Evolutionary conservation across 1,284 basidiomycete species (phyloP), one percentile per base, ranked within the genome.

Genomic region (Filobasidium uniguttulatum): DNA sequence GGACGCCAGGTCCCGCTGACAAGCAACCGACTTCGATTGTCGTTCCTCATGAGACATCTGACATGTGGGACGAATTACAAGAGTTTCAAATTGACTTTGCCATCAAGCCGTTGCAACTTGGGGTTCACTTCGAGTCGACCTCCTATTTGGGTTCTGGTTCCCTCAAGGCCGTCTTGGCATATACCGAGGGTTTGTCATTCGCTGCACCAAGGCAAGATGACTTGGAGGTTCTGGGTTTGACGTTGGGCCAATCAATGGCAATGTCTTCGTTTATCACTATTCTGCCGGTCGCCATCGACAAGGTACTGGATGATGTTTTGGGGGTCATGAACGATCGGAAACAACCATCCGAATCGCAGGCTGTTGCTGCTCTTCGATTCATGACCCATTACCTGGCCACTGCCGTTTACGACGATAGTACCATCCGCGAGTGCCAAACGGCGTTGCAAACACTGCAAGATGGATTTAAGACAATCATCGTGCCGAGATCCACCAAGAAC

Each of bases 71-170:
- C 4, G 64, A 67, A 43, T 60, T 68, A 38, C 65, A 67, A 22
- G 57, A 59, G 15, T 66, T 67, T 45, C 62, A 66, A 2, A 54
- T 66, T 41, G 66, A 68, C 49, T 70, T 69, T 48, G 63, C 61
- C 15, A 64, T 70, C 26, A 56, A 57, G 3, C 68, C 68, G 7
- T 55, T 70, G 1, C 68, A 67, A 5, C 62, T 61, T 23, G 68
- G 64, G 1, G 55, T 68, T 5, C 60, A 55, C 26, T 65, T 64
- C 45, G 17, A 38, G 5, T 15, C 47, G 1, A 30, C 43, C 7
- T 57, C 60, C 7, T 49, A 36, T 36, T 22, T 49, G 29, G 44
- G 47, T 9, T 34, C 36, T 6, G 44, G 36, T 23, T 17, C n/a
- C 25, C 19, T 43, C 25, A 12, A 33, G 10, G 9, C 31, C 31